These are phyloP conservation scores for Yarrowia divulgata DNA, from an alignment of 805 yeast species.

Conservation along the genomic window DNA sequence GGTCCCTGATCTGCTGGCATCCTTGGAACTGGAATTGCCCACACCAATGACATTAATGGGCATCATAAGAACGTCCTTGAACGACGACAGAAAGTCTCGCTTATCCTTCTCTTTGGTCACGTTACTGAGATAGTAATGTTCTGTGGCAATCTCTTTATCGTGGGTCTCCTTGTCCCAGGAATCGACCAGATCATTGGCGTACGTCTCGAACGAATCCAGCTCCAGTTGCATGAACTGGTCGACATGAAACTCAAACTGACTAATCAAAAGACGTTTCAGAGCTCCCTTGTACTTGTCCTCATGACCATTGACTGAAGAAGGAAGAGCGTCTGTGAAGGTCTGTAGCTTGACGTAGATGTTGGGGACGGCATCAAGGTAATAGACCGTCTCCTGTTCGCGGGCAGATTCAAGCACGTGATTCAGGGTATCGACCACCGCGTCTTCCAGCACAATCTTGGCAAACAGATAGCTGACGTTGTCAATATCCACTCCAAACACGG, in stretches of 20 bases:
- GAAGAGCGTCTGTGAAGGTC: conserved; percentile 40
- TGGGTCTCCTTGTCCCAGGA: conserved; percentile 50
- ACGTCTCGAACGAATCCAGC: conserved; percentile 44
- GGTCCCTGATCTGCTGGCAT: conserved; percentile 8
- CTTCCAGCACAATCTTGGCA: conserved; percentile 56
- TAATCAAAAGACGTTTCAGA: not conserved
- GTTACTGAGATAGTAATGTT: conserved; percentile 57
- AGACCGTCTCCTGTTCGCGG: conserved; percentile 38
- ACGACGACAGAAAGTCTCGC: conserved; percentile 59
- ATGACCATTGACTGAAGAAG: conserved; percentile 27
- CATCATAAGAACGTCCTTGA: conserved; percentile 56
- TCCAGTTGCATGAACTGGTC: conserved; percentile 49
- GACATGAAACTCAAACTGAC: conserved; percentile 46
- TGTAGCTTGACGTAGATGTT: conserved; percentile 46
- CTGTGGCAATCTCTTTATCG: conserved; percentile 58
- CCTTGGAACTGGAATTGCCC: not conserved
- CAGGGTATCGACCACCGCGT: conserved; percentile 46
- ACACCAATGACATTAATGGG: conserved; percentile 46
- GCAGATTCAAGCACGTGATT: conserved; percentile 43
- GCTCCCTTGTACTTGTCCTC: conserved; percentile 24
- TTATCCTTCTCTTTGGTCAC: conserved; percentile 57
- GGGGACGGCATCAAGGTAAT: conserved; percentile 54
- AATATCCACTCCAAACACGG: conserved; percentile 54
- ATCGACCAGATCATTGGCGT: conserved; percentile 47
- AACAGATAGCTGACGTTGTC: conserved; percentile 59